These are phyloP conservation scores for Aspergillus chevalieri DNA, from an alignment of 2,329 filamentous ascomycete species.

Conservation along the genomic window DNA sequence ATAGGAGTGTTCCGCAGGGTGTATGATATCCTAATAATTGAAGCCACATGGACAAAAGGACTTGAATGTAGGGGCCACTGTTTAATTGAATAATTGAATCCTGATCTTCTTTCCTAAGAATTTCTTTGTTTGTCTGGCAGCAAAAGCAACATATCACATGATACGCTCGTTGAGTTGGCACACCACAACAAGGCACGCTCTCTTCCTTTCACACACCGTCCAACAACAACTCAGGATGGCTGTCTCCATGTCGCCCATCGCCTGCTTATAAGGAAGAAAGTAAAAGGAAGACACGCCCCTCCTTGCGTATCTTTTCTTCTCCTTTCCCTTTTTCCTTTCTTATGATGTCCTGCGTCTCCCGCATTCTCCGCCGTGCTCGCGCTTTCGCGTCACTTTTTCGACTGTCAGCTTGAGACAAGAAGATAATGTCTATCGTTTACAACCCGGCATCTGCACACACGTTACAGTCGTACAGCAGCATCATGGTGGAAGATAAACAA, in stretches of 20 bases:
- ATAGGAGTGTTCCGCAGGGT: too few species aligned
- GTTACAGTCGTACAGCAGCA: slow-evolving; percentile 1
- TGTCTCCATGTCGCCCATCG: slow-evolving; percentile 8
- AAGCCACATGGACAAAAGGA: too few species aligned
- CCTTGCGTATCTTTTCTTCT: slow-evolving; percentile 14
- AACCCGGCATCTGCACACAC: slow-evolving; percentile 1
- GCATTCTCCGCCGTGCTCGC: slow-evolving; percentile 20
- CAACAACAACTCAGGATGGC: slow-evolving; percentile 23
- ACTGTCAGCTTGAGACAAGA: not conserved
- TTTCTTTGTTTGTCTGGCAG: not conserved
- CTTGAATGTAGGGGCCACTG: too few species aligned
- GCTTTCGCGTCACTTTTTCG: slow-evolving; percentile 20
- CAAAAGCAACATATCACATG: slow-evolving; percentile 17
- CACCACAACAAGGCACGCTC: slow-evolving; percentile 3
- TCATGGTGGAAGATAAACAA: slow-evolving; percentile 9
- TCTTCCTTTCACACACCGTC: slow-evolving; percentile 11
- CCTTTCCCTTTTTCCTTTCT: slow-evolving; percentile 12
- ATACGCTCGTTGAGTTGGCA: slow-evolving; percentile 6
- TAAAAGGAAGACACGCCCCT: slow-evolving; percentile 5
- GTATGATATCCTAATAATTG: too few species aligned
- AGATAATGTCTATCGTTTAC: slow-evolving; percentile 11
- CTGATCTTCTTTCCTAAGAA: too few species aligned
- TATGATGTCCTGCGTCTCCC: slow-evolving; percentile 29
- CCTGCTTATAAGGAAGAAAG: slow-evolving; percentile 15
- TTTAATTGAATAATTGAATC: too few species aligned